These are phyloP conservation scores for Cladosporium sp. DNA, from an alignment of 2,329 filamentous ascomycete genomes.

Conservation along the genomic window DNA sequence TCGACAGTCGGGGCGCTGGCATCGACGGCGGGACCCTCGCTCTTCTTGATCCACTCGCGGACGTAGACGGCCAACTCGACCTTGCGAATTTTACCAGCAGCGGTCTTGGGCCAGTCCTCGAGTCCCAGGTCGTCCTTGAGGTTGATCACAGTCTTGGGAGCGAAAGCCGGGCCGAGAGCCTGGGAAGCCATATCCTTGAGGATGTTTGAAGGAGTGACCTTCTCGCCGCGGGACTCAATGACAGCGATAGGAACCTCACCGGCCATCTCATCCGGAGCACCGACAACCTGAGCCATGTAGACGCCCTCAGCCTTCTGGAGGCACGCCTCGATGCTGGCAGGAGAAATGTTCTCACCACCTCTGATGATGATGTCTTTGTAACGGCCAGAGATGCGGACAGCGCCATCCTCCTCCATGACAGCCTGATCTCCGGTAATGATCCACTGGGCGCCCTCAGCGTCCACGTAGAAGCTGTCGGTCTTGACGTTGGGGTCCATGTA, in stretches of 20 bases:
- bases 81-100: constrained; percentile 43
- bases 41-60: constrained; percentile 23
- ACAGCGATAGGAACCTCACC: constrained; percentile 46
- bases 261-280: constrained; percentile 39
- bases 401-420: constrained; percentile 41
- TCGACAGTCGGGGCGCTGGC: constrained; percentile 25
- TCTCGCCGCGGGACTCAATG: constrained; percentile 29
- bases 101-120: constrained; percentile 35
- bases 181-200: constrained; percentile 33
- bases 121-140: constrained; percentile 36
- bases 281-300: constrained; percentile 38
- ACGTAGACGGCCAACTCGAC: constrained; percentile 30
- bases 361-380: constrained; percentile 33
- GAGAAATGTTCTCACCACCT: constrained; percentile 63
- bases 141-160: constrained; percentile 37
- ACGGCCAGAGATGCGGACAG: constrained; percentile 32
- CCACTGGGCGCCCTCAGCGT: constrained; percentile 47
- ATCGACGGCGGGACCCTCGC: constrained; percentile 21
- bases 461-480: constrained; percentile 25
- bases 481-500: constrained; percentile 27
- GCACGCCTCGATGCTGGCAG: constrained; percentile 29
- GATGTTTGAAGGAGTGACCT: constrained; percentile 29
- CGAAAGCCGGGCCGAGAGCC: constrained; percentile 35
- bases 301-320: constrained; percentile 33
- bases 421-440: constrained; percentile 58